These are phyloP conservation scores for Leccinellum luteum DNA, from an alignment of 768 basidiomycete species.

Conservation along the genomic window DNA sequence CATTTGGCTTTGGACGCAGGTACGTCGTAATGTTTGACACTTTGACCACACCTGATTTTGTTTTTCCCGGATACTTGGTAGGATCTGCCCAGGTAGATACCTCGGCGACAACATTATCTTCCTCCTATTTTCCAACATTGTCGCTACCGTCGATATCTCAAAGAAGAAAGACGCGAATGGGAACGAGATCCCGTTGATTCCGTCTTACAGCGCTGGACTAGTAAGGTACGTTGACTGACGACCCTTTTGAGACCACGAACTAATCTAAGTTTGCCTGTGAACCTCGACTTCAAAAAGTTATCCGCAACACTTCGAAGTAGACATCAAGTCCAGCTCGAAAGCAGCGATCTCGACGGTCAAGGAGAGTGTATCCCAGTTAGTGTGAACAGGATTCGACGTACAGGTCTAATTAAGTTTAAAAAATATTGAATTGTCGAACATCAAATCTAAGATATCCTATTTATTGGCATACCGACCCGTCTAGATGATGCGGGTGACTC, in stretches of 20 bases:
- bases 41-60: not conserved
- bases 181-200: conserved; percentile 4
- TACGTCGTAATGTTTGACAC: not conserved
- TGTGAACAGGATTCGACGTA: not conserved
- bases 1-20: conserved; percentile 18
- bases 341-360: conserved; percentile 9
- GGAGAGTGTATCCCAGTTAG: not conserved
- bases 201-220: conserved; percentile 4
- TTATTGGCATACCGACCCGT: not conserved
- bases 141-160: conserved; percentile 8
- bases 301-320: conserved; percentile 10
- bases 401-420: not conserved
- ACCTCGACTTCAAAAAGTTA: conserved; percentile 1
- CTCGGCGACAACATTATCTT: conserved; percentile 12
- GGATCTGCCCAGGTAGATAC: conserved; percentile 13
- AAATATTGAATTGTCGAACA: too few relatives aligned
- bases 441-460: not conserved
- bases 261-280: not conserved
- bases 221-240: conserved; percentile 2
- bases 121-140: conserved; percentile 5
- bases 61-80: not conserved
- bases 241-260: not conserved
- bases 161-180: conserved; percentile 8
- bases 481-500: too few relatives aligned
- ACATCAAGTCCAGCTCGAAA: conserved; percentile 11